Percentiles rank a stretch among this genome's conserved stretches.
These are phyloP conservation scores for Saturnispora gosingensis DNA, from an alignment of 805 yeast genomes.

Conservation along the genomic window DNA sequence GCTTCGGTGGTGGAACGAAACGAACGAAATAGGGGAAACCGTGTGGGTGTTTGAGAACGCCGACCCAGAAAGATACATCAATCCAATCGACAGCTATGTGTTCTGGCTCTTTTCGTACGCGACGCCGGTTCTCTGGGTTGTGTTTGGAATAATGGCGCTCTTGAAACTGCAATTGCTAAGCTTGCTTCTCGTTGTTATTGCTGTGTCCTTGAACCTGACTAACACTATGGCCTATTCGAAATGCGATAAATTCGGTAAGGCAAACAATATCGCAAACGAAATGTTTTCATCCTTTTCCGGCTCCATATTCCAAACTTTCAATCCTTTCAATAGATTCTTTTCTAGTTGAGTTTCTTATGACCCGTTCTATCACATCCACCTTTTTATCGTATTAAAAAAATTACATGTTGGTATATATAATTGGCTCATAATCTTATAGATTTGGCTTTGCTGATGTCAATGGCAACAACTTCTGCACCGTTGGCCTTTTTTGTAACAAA, in stretches of 20 bases:
- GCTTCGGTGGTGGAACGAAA: constrained; percentile 95
- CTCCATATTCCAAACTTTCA: constrained; percentile 35
- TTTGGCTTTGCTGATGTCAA: constrained; percentile 13
- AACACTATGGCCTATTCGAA: constrained; percentile 86
- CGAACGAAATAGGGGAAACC: constrained; percentile 52
- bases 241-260: constrained; percentile 88
- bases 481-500: constrained; percentile 13
- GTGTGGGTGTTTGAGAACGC: constrained; percentile 88
- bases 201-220: constrained; percentile 63
- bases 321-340: constrained; percentile 27
- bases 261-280: constrained; percentile 54
- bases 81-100: constrained; percentile 84
- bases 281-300: constrained; percentile 47
- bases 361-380: neutral
- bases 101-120: constrained; percentile 77
- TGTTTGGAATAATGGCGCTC: constrained; percentile 67
- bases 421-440: neutral
- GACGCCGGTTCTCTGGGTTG: constrained; percentile 68
- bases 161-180: constrained; percentile 67
- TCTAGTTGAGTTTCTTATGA: neutral
- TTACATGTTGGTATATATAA: neutral
- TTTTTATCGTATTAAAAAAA: neutral
- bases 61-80: constrained; percentile 60
- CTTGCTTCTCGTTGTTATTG: constrained; percentile 54
- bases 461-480: constrained; percentile 16